Percentiles rank a stretch among this genome's conserved stretches.
phyloP scores from a whole-genome alignment of 257 asterid species.

The Solanum gracilifrons region DNA sequence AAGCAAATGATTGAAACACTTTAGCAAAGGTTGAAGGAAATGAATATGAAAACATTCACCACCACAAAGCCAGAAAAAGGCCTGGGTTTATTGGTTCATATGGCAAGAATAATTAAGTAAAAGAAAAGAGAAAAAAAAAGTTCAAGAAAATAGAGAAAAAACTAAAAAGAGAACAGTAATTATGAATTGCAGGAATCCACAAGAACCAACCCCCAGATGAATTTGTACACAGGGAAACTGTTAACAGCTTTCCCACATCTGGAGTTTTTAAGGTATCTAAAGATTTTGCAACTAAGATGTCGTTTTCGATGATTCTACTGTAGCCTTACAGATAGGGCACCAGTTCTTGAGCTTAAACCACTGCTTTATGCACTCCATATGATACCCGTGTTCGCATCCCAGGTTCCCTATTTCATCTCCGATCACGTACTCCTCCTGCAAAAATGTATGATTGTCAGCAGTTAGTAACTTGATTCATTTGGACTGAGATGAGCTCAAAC shows the following conservation, averaged over 20 bases:
- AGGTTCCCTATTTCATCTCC: constrained; percentile 72
- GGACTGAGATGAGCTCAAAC: background rate
- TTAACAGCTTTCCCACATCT: background rate
- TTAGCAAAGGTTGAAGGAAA: background rate
- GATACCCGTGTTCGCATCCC: constrained; percentile 63
- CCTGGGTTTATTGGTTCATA: constrained; percentile 1
- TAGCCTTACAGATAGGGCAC: constrained; percentile 90
- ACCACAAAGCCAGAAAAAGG: constrained; percentile 1
- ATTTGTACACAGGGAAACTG: background rate
- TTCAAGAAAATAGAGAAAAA: background rate
- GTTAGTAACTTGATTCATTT: background rate
- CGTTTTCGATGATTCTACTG: constrained; percentile 15
- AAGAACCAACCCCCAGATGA: background rate
- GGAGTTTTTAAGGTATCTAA: background rate
- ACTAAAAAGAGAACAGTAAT: background rate
- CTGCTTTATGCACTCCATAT: constrained; percentile 43
- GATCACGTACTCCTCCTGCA: constrained; percentile 63
- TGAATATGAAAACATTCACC: background rate
- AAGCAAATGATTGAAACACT: background rate
- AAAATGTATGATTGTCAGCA: background rate
- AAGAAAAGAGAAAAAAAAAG: background rate
- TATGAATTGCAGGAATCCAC: background rate
- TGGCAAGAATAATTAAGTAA: background rate
- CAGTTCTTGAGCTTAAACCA: constrained; percentile 84
- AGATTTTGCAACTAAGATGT: background rate